Percentiles rank a stretch among this genome's conserved stretches.
Conservation (phyloP, 176 grass and related monocot genomes). For the Saccharum officinarum region DNA sequence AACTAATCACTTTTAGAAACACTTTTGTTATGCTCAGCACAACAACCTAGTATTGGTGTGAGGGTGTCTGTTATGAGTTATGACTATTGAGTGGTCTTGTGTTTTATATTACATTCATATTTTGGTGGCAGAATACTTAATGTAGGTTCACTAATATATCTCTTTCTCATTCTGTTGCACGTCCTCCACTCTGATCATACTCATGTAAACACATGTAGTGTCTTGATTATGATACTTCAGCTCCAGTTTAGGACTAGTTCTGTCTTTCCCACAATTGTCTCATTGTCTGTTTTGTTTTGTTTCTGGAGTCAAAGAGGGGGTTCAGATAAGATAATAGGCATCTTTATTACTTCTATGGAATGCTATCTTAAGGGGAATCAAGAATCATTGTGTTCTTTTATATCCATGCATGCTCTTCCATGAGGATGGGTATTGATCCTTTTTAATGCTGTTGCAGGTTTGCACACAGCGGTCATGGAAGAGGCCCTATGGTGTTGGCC, state of each 20-base stretch:
- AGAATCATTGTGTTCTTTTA: background rate
- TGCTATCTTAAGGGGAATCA: background rate
- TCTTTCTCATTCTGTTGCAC: background rate
- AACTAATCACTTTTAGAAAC: background rate
- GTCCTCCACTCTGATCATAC: background rate
- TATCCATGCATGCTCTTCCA: slow-evolving; percentile 6
- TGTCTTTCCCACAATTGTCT: background rate
- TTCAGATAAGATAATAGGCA: background rate
- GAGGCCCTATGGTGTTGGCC: slow-evolving; percentile 89
- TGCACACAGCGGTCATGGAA: slow-evolving; percentile 98
- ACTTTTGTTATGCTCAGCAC: background rate
- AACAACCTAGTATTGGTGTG: background rate
- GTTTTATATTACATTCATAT: background rate
- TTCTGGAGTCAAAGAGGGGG: background rate
- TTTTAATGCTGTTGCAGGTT: slow-evolving; percentile 40
- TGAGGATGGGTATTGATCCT: background rate
- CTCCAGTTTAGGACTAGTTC: background rate
- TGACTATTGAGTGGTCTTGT: background rate
- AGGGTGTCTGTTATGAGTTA: no score
- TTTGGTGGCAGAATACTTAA: background rate
- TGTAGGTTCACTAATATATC: background rate
- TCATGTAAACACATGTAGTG: background rate
- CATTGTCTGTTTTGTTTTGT: background rate
- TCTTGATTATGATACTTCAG: background rate
- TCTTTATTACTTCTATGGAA: background rate